Evolutionary conservation across 768 basidiomycete species (phyloP).

Genomic region (Termitomyces eurrhizus): DNA sequence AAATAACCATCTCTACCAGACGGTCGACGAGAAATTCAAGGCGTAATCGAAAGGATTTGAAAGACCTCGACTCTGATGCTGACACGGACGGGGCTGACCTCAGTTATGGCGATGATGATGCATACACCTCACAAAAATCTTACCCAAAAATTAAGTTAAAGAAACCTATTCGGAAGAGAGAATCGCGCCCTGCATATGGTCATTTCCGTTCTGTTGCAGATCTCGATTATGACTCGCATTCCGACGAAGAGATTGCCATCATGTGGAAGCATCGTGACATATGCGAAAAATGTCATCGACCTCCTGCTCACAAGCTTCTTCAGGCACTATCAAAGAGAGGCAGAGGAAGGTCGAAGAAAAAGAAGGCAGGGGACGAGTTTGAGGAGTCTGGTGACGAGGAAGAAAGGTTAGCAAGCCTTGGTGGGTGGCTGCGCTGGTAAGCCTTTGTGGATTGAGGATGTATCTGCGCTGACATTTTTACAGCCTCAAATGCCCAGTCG

Average conservation of each 20-base stretch:
- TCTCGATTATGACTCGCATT: conserved; percentile 42
- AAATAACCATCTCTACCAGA: conserved; percentile 27
- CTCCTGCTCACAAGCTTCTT: conserved; percentile 55
- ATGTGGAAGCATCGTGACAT: conserved; percentile 56
- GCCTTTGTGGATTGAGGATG: conserved; percentile 14
- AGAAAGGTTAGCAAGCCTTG: conserved; percentile 45
- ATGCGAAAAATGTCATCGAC: conserved; percentile 70
- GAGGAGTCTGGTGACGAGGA: conserved; percentile 54
- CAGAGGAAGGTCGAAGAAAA: conserved; percentile 39
- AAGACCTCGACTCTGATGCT: conserved; percentile 24
- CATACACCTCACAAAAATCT: neutral
- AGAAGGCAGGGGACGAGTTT: conserved; percentile 44
- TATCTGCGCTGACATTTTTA: conserved; percentile 13
- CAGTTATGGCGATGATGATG: conserved; percentile 29
- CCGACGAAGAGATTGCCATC: conserved; percentile 53
- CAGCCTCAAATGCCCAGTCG: conserved; percentile 71
- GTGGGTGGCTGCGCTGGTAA: conserved; percentile 86
- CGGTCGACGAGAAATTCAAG: conserved; percentile 56
- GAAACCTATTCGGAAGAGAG: conserved; percentile 21
- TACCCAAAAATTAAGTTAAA: conserved; percentile 16
- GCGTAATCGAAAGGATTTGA: conserved; percentile 36
- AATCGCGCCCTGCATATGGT: conserved; percentile 38
- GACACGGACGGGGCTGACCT: conserved; percentile 26
- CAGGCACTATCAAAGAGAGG: conserved; percentile 31
- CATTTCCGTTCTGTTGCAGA: conserved; percentile 38